Conservation (phyloP, 352 stramenopile genomes). For the Pythium coloratum region DNA sequence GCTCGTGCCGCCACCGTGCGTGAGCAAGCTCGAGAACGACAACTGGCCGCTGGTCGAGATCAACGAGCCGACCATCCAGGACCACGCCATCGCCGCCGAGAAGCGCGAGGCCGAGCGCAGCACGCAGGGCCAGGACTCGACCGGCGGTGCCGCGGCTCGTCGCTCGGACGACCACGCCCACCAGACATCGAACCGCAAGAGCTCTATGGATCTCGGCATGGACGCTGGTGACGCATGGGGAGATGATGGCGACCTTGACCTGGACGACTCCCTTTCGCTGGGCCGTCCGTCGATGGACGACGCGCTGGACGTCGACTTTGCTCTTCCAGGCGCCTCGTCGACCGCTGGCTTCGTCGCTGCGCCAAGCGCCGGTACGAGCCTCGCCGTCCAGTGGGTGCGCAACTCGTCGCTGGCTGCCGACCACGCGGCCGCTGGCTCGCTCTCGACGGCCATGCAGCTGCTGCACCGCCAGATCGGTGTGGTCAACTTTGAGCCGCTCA, state of each 20-base stretch:
- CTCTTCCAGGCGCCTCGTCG: conserved; percentile 19
- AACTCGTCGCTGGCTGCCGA: conserved; percentile 97
- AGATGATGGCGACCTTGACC: conserved; percentile 85
- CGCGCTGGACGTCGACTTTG: conserved; percentile 60
- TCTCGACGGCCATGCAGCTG: conserved; percentile 97
- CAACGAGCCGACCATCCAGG: conserved; percentile 84
- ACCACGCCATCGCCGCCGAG: conserved; percentile 78
- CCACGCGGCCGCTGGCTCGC: conserved; percentile 95
- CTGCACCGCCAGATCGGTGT: conserved; percentile 99
- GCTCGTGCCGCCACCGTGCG: conserved; percentile 93
- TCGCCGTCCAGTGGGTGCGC: conserved; percentile 91
- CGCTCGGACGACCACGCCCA: conserved; percentile 45
- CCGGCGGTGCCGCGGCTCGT: conserved; percentile 18
- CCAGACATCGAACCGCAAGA: conserved; percentile 43
- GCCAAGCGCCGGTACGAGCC: conserved; percentile 87
- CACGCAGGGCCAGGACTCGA: conserved; percentile 51
- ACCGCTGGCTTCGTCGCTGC: conserved; percentile 87
- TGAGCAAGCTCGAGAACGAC: conserved; percentile 90
- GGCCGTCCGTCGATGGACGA: conserved; percentile 48
- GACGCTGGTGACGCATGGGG: conserved; percentile 78
- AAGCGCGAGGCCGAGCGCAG: conserved; percentile 78
- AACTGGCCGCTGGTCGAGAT: conserved; percentile 99
- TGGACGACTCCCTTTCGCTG: conserved; percentile 75
- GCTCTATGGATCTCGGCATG: conserved; percentile 70
- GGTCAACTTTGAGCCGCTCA: conserved; percentile 96